A percentile compares a stretch with the other conserved stretches of the same genome.
Conservation (phyloP, 2,329 filamentous ascomycete genomes). For the Apiospora malaysiana region DNA sequence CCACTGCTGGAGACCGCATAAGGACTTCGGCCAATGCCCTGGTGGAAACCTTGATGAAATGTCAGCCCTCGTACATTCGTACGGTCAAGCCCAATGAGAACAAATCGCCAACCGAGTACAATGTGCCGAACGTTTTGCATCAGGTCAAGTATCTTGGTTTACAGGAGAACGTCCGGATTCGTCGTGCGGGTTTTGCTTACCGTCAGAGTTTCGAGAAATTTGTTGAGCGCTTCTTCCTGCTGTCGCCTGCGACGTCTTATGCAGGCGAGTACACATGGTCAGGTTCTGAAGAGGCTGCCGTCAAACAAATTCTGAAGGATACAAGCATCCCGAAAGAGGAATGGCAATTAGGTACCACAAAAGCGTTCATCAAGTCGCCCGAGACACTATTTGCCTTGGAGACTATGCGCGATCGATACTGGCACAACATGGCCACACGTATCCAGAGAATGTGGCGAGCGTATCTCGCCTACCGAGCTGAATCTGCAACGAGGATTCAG, state of each 20-base stretch:
- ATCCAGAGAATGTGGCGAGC: slow-evolving; percentile 98
- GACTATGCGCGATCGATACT: slow-evolving; percentile 97
- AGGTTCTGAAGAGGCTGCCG: slow-evolving; percentile 84
- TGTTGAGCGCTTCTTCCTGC: slow-evolving; percentile 92
- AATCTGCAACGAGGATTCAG: slow-evolving; percentile 93
- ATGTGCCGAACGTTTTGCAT: slow-evolving; percentile 89
- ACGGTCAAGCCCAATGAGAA: slow-evolving; percentile 99
- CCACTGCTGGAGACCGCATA: slow-evolving; percentile 95
- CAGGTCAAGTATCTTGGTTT: slow-evolving; percentile 99
- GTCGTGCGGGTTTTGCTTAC: slow-evolving; percentile 94
- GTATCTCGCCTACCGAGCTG: slow-evolving; percentile 88
- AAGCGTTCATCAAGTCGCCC: slow-evolving; percentile 97
- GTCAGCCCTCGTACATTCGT: slow-evolving; percentile 95
- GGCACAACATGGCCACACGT: slow-evolving; percentile 99
- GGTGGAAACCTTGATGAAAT: slow-evolving; percentile 95
- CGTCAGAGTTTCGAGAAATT: slow-evolving; percentile 98
- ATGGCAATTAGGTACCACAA: slow-evolving; percentile 95
- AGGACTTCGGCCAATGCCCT: slow-evolving; percentile 93
- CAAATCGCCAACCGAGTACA: slow-evolving; percentile 94
- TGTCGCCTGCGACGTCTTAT: slow-evolving; percentile 94
- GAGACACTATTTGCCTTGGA: slow-evolving; percentile 96
- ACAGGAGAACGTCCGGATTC: slow-evolving; percentile 98
- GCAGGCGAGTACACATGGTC: slow-evolving; percentile 97
- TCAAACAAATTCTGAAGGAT: slow-evolving; percentile 92
- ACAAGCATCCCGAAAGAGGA: slow-evolving; percentile 95